phyloP scores from a whole-genome alignment of 179 eudicot genomes.

The Vitellaria paradoxa region DNA sequence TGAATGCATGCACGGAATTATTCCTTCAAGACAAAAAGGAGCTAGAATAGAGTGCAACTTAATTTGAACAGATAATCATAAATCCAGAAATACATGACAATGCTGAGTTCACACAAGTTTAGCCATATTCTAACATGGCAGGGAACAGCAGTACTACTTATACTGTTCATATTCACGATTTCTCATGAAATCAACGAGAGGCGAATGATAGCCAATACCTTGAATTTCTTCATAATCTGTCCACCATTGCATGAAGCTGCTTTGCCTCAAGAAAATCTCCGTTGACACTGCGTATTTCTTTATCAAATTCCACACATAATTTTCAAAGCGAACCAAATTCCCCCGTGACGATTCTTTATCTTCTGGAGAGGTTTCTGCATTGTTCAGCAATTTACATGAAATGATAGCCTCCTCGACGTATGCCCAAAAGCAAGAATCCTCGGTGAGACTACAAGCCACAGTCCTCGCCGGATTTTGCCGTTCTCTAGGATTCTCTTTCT shows the following conservation, averaged over 20 bases:
- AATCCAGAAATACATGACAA: too few species aligned
- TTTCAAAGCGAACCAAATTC: constrained; percentile 20
- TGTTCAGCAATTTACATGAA: constrained; percentile 4
- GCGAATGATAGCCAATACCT: constrained; percentile 20
- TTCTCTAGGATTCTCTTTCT: constrained; percentile 9
- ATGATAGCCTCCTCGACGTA: constrained; percentile 58
- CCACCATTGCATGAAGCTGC: constrained; percentile 43
- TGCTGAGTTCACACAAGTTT: too few species aligned
- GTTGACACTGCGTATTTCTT: constrained; percentile 15
- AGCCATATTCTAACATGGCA: too few species aligned
- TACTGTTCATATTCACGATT: constrained; percentile 1
- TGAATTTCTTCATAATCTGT: constrained; percentile 8
- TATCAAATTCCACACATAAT: constrained; percentile 25
- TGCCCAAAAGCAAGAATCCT: constrained; percentile 82
- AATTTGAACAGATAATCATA: too few species aligned
- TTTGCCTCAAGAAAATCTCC: constrained; percentile 26
- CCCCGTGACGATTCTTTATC: not conserved
- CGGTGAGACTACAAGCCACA: constrained; percentile 46
- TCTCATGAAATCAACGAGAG: constrained; percentile 21
- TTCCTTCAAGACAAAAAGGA: too few species aligned
- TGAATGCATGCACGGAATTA: too few species aligned
- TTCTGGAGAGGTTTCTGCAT: constrained; percentile 6
- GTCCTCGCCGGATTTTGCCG: constrained; percentile 26
- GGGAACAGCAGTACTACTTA: too few species aligned
- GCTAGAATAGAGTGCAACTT: too few species aligned